A percentile compares a stretch with the other conserved stretches of the same genome.
Conservation (phyloP, 495 filamentous ascomycete species). For the Aspergillus indologenus region DNA sequence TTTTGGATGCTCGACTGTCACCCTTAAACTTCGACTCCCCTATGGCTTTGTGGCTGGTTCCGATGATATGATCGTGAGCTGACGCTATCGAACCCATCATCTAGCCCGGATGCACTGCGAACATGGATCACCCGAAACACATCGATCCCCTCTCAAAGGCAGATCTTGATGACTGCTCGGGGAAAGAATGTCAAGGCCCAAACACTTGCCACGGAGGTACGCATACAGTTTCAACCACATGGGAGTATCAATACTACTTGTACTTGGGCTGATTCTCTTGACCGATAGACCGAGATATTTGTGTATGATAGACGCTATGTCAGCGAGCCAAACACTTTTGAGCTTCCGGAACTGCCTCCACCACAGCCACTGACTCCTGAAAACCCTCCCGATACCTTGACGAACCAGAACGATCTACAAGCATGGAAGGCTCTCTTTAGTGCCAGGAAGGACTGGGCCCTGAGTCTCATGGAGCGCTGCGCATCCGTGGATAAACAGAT, state of each 20-base stretch:
- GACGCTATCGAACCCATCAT: neutral
- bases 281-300: slow-evolving; percentile 74
- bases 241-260: no score
- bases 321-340: slow-evolving; percentile 40
- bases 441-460: slow-evolving; percentile 70
- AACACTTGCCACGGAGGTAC: slow-evolving; percentile 71
- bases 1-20: slow-evolving; percentile 8
- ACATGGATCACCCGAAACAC: slow-evolving; percentile 66
- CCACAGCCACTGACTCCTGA: slow-evolving; percentile 58
- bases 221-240: slow-evolving; percentile 22
- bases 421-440: slow-evolving; percentile 82
- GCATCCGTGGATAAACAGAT: slow-evolving; percentile 52
- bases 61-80: slow-evolving; percentile 19
- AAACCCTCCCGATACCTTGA: slow-evolving; percentile 68
- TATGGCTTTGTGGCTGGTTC: neutral
- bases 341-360: slow-evolving; percentile 52
- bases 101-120: slow-evolving; percentile 66
- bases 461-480: slow-evolving; percentile 62
- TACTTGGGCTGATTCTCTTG: slow-evolving; percentile 3
- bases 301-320: slow-evolving; percentile 75
- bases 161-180: slow-evolving; percentile 79
- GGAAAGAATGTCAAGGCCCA: slow-evolving; percentile 78
- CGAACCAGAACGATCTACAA: slow-evolving; percentile 67
- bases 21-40: slow-evolving; percentile 5
- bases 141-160: slow-evolving; percentile 62